These are phyloP conservation scores for Boechera retrofracta DNA, from an alignment of 345 rosid genomes.

Conservation along the genomic window DNA sequence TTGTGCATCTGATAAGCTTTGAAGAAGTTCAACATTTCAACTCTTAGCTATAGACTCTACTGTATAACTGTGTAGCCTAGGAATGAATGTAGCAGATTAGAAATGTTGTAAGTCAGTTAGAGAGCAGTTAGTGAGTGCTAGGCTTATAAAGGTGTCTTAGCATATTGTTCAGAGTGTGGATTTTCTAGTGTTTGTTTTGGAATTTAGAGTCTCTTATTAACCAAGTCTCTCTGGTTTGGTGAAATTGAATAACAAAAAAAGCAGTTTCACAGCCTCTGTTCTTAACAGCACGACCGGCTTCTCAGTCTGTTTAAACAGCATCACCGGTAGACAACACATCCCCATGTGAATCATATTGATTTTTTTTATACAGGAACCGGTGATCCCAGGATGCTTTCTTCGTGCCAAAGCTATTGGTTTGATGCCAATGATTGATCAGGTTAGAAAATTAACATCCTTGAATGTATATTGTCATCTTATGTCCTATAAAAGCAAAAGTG, in stretches of 20 bases:
- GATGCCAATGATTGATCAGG: constrained; percentile 99
- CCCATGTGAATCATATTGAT: constrained; percentile 7
- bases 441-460: constrained; percentile 35
- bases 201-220: not conserved
- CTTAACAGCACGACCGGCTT: not conserved
- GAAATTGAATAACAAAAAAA: not conserved
- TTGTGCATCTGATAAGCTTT: constrained; percentile 14
- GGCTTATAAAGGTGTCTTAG: constrained; percentile 6
- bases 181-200: not conserved
- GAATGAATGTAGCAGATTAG: constrained; percentile 17
- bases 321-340: not conserved
- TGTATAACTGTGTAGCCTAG: constrained; percentile 19
- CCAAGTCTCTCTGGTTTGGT: not conserved
- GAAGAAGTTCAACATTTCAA: not conserved
- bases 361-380: constrained; percentile 75
- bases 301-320: not conserved
- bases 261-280: not conserved
- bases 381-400: constrained; percentile 96
- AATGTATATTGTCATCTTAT: constrained; percentile 29
- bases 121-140: not conserved
- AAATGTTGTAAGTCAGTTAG: not conserved
- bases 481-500: not conserved
- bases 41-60: constrained; percentile 9
- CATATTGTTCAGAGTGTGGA: not conserved
- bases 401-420: constrained; percentile 98